Percentiles rank a stretch among this genome's conserved stretches.
Conservation (phyloP, 1,284 basidiomycete genomes). For the Austroboletus novae-zelandiae region DNA sequence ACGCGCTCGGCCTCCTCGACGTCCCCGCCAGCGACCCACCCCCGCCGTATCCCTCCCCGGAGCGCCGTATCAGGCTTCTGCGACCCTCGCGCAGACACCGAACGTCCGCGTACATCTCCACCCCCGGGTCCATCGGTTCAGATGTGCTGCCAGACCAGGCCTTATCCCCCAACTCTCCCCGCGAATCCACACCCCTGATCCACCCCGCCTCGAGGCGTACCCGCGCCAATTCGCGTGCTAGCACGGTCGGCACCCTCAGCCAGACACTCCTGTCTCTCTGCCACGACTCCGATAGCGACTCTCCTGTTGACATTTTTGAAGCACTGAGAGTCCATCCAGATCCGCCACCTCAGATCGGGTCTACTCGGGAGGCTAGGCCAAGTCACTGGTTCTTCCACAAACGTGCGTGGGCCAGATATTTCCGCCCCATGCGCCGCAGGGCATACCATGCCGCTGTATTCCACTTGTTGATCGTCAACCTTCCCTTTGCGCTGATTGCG, state of each 20-base stretch:
- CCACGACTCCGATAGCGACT: conserved; percentile 42
- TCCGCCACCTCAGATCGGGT: conserved; percentile 5
- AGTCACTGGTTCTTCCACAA: conserved; percentile 27
- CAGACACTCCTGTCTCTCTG: conserved; percentile 68
- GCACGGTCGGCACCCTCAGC: conserved; percentile 53
- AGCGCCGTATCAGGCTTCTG: conserved; percentile 41
- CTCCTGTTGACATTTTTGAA: conserved; percentile 39
- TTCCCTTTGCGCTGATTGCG: conserved; percentile 67
- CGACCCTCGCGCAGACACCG: conserved; percentile 33
- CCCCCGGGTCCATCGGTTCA: conserved; percentile 36
- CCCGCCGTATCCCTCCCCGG: conserved; percentile 62
- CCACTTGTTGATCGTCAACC: conserved; percentile 69
- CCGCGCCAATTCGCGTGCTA: conserved; percentile 56
- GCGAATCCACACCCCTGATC: conserved; percentile 46
- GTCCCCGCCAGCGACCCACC: conserved; percentile 48
- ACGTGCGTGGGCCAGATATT: conserved; percentile 53
- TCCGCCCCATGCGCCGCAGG: conserved; percentile 51
- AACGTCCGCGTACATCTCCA: conserved; percentile 27
- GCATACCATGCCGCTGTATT: conserved; percentile 63
- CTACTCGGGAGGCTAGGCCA: conserved; percentile 14
- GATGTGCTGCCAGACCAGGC: conserved; percentile 23
- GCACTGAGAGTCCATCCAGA: conserved; percentile 22
- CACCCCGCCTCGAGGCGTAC: conserved; percentile 31
- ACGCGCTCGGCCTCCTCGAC: conserved; percentile 17
- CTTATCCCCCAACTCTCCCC: conserved; percentile 13